These are phyloP conservation scores for Mycena pura DNA, from an alignment of 768 basidiomycete species.

Conservation along the genomic window DNA sequence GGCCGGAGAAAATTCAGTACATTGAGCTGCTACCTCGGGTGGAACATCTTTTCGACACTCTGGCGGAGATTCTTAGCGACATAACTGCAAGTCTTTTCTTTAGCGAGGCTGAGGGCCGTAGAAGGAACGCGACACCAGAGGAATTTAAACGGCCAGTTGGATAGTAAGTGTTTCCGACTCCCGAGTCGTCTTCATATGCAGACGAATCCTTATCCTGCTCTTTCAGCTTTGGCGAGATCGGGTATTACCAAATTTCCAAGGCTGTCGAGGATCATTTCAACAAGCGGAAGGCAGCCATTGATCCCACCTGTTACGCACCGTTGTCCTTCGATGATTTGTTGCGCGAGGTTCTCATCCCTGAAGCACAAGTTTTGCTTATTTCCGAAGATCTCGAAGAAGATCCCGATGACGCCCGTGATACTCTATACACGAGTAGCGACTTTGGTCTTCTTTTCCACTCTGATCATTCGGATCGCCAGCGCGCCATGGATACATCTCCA, in stretches of 20 bases:
- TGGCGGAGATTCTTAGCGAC: too few species aligned
- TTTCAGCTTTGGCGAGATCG: neutral
- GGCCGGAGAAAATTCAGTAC: too few species aligned
- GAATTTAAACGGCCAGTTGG: neutral
- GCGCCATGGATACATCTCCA: too few species aligned
- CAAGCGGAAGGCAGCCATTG: neutral
- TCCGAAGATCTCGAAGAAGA: neutral
- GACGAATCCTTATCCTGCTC: too few species aligned
- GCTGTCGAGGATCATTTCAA: neutral
- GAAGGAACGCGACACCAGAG: too few species aligned
- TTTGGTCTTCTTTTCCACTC: neutral
- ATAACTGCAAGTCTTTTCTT: too few species aligned
- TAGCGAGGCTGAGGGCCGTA: too few species aligned
- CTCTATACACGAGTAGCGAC: neutral
- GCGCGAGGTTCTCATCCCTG: neutral
- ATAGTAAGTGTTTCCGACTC: neutral
- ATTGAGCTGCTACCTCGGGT: too few species aligned
- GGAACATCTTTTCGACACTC: too few species aligned
- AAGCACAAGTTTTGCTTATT: constrained; percentile 1
- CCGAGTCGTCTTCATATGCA: neutral
- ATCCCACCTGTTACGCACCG: neutral
- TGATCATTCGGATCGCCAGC: neutral
- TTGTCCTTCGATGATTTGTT: neutral
- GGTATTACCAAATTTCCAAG: neutral
- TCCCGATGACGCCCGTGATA: neutral